Percentiles rank a stretch among this genome's conserved stretches.
phyloP scores from a whole-genome alignment of 192 early-diverging fungal genomes.

The Coemansia asiatica region DNA sequence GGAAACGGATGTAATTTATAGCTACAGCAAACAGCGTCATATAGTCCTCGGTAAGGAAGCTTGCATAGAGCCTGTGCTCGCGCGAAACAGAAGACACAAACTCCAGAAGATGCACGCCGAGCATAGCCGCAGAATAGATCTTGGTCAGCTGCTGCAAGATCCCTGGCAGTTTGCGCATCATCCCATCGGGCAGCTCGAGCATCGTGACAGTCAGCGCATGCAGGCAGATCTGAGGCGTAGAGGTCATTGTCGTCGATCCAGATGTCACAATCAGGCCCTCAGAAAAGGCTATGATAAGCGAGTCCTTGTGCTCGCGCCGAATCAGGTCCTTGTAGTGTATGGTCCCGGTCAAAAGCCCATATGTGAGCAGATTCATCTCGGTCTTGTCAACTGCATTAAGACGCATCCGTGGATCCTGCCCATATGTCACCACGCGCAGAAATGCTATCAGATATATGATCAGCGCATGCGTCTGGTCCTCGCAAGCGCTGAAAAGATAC shows the following conservation, averaged over 20 bases:
- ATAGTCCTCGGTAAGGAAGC: slow-evolving; percentile 78
- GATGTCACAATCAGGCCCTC: slow-evolving; percentile 62
- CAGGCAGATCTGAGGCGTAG: slow-evolving; percentile 75
- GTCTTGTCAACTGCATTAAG: slow-evolving; percentile 26
- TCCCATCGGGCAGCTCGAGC: slow-evolving; percentile 75
- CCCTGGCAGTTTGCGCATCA: slow-evolving; percentile 69
- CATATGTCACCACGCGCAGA: slow-evolving; percentile 41
- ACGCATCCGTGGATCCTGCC: slow-evolving; percentile 20
- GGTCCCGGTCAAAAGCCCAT: slow-evolving; percentile 31
- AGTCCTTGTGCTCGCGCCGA: slow-evolving; percentile 65
- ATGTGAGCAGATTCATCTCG: slow-evolving; percentile 18
- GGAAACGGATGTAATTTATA: slow-evolving; percentile 74
- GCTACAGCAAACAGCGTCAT: slow-evolving; percentile 90
- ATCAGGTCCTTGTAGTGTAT: slow-evolving; percentile 61
- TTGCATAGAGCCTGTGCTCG: slow-evolving; percentile 72
- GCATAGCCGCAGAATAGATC: slow-evolving; percentile 72
- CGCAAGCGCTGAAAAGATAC: slow-evolving; percentile 68
- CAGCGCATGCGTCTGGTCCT: slow-evolving; percentile 56
- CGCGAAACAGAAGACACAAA: slow-evolving; percentile 87
- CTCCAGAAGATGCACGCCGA: slow-evolving; percentile 86
- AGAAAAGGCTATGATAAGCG: slow-evolving; percentile 71
- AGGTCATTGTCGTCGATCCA: slow-evolving; percentile 53
- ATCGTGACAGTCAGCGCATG: slow-evolving; percentile 78
- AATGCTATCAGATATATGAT: slow-evolving; percentile 68
- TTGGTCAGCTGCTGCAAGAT: slow-evolving; percentile 77